Percentiles rank a stretch among this genome's conserved stretches.
Conservation (phyloP, 352 stramenopile species). For the Blastocystis sp. region DNA sequence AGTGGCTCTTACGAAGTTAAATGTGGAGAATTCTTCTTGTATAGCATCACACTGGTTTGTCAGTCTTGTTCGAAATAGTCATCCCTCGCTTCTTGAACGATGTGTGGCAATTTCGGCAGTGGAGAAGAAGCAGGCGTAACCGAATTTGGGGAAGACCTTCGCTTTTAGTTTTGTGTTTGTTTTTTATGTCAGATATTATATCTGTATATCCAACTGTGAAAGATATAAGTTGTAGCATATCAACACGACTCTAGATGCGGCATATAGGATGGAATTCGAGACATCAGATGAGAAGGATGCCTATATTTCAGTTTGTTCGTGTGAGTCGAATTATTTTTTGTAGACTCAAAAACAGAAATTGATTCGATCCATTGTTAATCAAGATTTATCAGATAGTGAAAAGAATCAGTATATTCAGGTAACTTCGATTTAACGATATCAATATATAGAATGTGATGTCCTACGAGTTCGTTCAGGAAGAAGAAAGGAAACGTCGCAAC, state of each 20-base stretch:
- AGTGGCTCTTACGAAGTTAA: slow-evolving; percentile 79
- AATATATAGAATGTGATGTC: background rate
- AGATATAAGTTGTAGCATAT: background rate
- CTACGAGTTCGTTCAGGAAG: background rate
- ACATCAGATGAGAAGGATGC: background rate
- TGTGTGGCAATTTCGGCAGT: slow-evolving; percentile 74
- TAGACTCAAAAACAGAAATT: background rate
- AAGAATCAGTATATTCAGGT: slow-evolving; percentile 56
- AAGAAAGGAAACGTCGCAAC: background rate
- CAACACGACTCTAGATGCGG: background rate
- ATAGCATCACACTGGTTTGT: slow-evolving; percentile 81
- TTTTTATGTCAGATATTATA: background rate
- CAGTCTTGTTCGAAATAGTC: slow-evolving; percentile 72
- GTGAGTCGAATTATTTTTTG: background rate
- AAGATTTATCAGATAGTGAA: background rate
- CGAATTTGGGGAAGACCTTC: background rate
- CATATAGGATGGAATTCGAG: background rate
- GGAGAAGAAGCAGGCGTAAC: slow-evolving; percentile 39
- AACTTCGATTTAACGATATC: background rate
- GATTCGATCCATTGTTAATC: background rate
- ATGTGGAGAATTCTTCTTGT: slow-evolving; percentile 81
- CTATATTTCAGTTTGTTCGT: background rate
- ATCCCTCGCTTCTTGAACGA: slow-evolving; percentile 79
- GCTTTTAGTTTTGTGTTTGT: slow-evolving; percentile 21
- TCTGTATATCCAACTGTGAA: background rate